These are phyloP conservation scores for Triangularia setosa DNA, from an alignment of 2,329 filamentous ascomycete genomes.

Conservation along the genomic window DNA sequence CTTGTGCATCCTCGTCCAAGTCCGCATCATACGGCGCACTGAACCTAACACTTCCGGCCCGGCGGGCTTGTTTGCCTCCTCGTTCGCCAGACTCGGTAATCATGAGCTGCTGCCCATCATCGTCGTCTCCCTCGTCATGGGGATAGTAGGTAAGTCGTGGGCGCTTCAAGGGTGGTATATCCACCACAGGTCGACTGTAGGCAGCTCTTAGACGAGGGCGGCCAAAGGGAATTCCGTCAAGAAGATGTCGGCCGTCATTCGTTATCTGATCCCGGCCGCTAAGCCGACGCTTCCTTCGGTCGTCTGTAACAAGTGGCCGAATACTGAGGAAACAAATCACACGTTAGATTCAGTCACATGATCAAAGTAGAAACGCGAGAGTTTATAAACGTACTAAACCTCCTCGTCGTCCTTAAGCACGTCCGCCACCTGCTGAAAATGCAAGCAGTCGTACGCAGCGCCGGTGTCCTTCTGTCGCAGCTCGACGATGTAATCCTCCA, in stretches of 20 bases:
- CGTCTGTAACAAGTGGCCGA: constrained; percentile 69
- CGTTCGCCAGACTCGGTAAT: constrained; percentile 32
- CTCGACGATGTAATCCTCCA: constrained; percentile 88
- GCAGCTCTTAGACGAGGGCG: constrained; percentile 61
- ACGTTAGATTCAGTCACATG: background rate
- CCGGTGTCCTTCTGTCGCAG: constrained; percentile 49
- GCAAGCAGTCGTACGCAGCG: constrained; percentile 77
- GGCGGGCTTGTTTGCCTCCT: constrained; percentile 21
- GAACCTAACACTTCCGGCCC: constrained; percentile 27
- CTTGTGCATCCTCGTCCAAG: background rate
- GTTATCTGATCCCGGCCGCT: constrained; percentile 80
- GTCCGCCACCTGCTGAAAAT: constrained; percentile 69
- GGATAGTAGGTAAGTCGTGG: constrained; percentile 47
- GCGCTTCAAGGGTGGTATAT: constrained; percentile 71
- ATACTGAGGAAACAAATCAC: constrained; percentile 51
- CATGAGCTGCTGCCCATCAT: constrained; percentile 28
- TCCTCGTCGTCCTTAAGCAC: constrained; percentile 80
- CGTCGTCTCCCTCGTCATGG: constrained; percentile 39
- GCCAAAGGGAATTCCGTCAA: constrained; percentile 84
- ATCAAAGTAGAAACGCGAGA: background rate
- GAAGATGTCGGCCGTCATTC: constrained; percentile 69
- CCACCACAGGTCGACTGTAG: constrained; percentile 60
- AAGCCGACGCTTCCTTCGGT: constrained; percentile 67
- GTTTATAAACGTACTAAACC: constrained; percentile 57
- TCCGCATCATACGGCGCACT: constrained; percentile 31